Conservation (phyloP, 202 grass and related monocot genomes). For the Panicum hallii region DNA sequence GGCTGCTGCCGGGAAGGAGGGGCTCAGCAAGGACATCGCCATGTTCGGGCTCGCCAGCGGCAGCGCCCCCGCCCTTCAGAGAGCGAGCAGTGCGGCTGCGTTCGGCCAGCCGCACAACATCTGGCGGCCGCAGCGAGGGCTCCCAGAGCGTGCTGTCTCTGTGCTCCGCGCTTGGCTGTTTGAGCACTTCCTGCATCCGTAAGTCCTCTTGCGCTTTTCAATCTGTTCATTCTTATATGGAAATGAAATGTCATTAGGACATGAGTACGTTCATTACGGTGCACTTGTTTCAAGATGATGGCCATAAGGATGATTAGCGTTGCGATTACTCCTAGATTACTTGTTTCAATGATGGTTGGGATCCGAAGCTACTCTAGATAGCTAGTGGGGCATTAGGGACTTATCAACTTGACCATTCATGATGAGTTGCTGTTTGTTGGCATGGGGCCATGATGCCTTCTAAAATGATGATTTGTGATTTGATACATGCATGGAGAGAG, state of each 20-base stretch:
- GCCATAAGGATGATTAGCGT: background rate
- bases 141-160: constrained; percentile 76
- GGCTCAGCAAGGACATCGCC: constrained; percentile 54
- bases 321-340: background rate
- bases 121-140: constrained; percentile 86
- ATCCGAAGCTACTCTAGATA: background rate
- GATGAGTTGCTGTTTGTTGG: constrained; percentile 33
- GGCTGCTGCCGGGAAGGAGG: constrained; percentile 52
- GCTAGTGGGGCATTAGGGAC: background rate
- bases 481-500: constrained; percentile 21
- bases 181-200: constrained; percentile 95
- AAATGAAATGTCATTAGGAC: background rate
- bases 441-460: constrained; percentile 31
- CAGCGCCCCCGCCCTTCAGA: constrained; percentile 39
- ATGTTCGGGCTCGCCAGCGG: constrained; percentile 65
- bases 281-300: background rate
- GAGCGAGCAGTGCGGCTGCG: constrained; percentile 38
- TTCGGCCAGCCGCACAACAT: constrained; percentile 70
- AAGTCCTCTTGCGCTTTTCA: constrained; percentile 28
- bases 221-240: background rate
- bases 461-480: constrained; percentile 13
- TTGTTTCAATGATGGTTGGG: background rate
- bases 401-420: constrained; percentile 10
- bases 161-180: constrained; percentile 89
- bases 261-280: background rate